Evolutionary conservation across 2,329 filamentous ascomycete genomes (phyloP).

Genomic region (Colletotrichum viniferum): DNA sequence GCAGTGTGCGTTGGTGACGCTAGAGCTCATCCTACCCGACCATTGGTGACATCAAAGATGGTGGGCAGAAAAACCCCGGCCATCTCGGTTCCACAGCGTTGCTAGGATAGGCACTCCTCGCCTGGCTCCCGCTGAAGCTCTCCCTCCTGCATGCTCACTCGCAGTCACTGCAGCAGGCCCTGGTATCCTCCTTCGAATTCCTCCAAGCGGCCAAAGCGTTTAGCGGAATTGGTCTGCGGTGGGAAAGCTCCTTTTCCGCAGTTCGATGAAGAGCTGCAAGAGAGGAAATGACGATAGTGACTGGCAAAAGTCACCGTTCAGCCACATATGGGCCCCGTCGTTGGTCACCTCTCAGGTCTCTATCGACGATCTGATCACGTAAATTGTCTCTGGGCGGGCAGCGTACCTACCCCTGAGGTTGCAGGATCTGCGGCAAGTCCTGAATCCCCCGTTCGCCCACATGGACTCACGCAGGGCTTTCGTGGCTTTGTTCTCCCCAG

Average conservation of each 20-base stretch:
- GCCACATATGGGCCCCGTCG: neutral
- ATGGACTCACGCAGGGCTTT: neutral
- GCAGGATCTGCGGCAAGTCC: conserved; percentile 1
- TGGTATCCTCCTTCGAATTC: neutral
- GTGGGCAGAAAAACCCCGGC: neutral
- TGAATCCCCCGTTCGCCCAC: neutral
- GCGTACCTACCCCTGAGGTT: neutral
- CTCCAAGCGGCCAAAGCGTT: neutral
- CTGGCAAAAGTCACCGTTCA: neutral
- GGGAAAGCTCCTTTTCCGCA: neutral
- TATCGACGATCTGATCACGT: neutral
- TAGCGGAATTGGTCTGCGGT: neutral
- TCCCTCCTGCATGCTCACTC: neutral
- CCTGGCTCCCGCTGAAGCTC: neutral
- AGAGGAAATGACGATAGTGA: neutral
- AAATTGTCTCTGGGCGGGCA: neutral
- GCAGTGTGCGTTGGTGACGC: neutral
- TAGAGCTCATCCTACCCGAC: neutral
- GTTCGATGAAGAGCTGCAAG: neutral
- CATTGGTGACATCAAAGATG: neutral
- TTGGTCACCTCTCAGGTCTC: neutral
- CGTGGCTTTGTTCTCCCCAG: neutral
- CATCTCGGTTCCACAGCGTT: neutral
- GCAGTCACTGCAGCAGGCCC: neutral
- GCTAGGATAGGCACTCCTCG: neutral